Evolutionary conservation across 441 rosid genomes (phyloP), one percentile per base, ranked within the genome.

Genomic region (Biscutella auriculata): DNA sequence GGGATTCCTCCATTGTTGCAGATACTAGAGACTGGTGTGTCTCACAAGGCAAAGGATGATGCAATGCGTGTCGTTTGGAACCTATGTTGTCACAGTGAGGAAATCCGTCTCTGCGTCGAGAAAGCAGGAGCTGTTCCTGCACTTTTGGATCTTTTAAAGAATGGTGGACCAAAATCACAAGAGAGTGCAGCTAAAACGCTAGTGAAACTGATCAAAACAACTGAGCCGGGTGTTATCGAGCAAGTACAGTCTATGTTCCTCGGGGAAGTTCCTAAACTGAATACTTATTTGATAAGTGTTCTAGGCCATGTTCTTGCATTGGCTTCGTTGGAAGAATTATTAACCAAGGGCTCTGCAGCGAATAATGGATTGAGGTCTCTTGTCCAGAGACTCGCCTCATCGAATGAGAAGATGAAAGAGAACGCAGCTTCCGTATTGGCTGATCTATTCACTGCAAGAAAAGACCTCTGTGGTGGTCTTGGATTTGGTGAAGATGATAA

Each of bases 1-100:
- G 96, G 98, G 53, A 91, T 91, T 77, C 98, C 98, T 74, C 98
- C 87, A 6, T 50, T 88, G 64, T 78, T 85, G 34, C 95, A 88
- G 65, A 68, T 91, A 63, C 57, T 91, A 62, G 93, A 85, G 80
- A 68, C 66, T 3, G 83, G 93, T 53, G 43, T 28, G 39, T 85
- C 98, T 25, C 85, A 88, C 49, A 84, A 78, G 73, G 89, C 95
- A 36, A 81, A 76, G 66, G 96, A 91, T 33, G 81, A 82, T 69
- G 95, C 96, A n/a, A 76, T 90, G 6, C 85, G 68, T 58, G 73
- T 88, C 61, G 73, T 91, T 14, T 82, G 85, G 84, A 85, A 82
- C 69, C 69, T 91, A 63, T 81, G 91, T 66, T 73, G 85, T 57
- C 95, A 91, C 49, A 82, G 90, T 52, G 95, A 91, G 59, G 96